Conservation (phyloP, 129 eudicot genomes). For the Daucus carota region DNA sequence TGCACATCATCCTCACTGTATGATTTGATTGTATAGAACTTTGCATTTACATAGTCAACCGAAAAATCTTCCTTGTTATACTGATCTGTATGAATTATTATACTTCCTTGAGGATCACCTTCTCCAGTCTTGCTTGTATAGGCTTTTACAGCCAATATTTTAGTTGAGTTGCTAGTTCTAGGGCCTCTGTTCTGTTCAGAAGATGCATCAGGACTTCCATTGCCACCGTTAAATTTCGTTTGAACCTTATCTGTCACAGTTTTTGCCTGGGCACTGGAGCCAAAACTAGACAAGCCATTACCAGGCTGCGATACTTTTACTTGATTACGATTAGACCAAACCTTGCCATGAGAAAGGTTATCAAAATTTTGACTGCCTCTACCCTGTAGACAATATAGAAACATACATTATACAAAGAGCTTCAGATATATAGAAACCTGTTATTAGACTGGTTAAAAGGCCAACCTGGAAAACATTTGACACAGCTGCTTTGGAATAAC, state of each 20-base stretch:
- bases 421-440: not conserved
- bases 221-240: conserved; percentile 31
- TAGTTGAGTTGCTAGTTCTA: conserved; percentile 40
- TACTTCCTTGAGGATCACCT: conserved; percentile 69
- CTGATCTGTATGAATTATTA: conserved; percentile 46
- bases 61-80: conserved; percentile 75
- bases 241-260: conserved; percentile 32
- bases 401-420: not conserved
- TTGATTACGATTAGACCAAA: conserved; percentile 35
- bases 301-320: conserved; percentile 32
- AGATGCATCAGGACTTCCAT: conserved; percentile 35
- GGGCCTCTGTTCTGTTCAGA: conserved; percentile 63
- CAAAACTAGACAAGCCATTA: conserved; percentile 38
- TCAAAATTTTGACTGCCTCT: conserved; percentile 40
- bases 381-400: conserved; percentile 31
- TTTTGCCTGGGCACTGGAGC: conserved; percentile 32
- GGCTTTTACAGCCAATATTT: conserved; percentile 61
- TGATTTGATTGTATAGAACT: conserved; percentile 84
- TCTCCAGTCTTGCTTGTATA: conserved; percentile 67
- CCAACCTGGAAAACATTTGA: conserved; percentile 46
- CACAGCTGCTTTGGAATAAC: conserved; percentile 34
- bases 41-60: conserved; percentile 56
- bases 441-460: not conserved
- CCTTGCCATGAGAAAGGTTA: conserved; percentile 37
- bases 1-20: conserved; percentile 99